A percentile compares a stretch with the other conserved stretches of the same genome.
Evolutionary conservation across 1,284 basidiomycete genomes (phyloP).

Genomic region (Mrakiaceae sp.): DNA sequence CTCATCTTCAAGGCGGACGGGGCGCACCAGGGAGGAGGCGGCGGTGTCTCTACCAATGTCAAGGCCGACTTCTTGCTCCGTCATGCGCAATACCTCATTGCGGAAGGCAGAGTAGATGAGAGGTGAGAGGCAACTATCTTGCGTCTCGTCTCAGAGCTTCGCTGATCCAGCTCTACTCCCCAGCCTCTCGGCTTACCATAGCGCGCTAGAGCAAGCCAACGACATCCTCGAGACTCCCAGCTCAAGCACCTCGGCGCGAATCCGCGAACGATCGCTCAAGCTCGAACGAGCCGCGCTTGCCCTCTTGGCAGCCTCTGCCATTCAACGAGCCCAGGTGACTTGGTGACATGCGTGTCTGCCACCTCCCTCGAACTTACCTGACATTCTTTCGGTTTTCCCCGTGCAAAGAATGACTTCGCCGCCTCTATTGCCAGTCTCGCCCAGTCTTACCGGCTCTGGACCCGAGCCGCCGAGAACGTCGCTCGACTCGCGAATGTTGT

Average conservation of each 20-base stretch:
- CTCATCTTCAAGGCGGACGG: conserved; percentile 40
- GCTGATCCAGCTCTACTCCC: conserved; percentile 21
- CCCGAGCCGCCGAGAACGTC: conserved; percentile 60
- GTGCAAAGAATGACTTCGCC: conserved; percentile 51
- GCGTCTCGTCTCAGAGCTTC: conserved; percentile 25
- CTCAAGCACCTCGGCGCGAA: conserved; percentile 49
- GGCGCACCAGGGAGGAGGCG: conserved; percentile 30
- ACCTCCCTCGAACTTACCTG: background rate
- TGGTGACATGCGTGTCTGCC: background rate
- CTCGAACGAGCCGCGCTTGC: conserved; percentile 63
- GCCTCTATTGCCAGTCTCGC: conserved; percentile 50
- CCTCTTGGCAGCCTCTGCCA: conserved; percentile 50
- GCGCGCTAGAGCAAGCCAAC: background rate
- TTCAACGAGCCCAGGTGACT: conserved; percentile 55
- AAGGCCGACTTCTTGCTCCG: conserved; percentile 50
- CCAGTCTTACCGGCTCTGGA: conserved; percentile 66
- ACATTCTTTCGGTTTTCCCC: conserved; percentile 7
- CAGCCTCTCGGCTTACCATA: conserved; percentile 1
- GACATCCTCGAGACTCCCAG: conserved; percentile 19
- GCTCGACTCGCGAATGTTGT: conserved; percentile 41
- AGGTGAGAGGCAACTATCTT: conserved; percentile 40
- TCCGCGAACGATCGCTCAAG: conserved; percentile 46
- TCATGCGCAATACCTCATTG: conserved; percentile 54
- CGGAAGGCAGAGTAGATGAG: conserved; percentile 47
- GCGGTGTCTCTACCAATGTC: conserved; percentile 23